Conservation (phyloP, 305 asterid species). For the Coffea humblotiana region DNA sequence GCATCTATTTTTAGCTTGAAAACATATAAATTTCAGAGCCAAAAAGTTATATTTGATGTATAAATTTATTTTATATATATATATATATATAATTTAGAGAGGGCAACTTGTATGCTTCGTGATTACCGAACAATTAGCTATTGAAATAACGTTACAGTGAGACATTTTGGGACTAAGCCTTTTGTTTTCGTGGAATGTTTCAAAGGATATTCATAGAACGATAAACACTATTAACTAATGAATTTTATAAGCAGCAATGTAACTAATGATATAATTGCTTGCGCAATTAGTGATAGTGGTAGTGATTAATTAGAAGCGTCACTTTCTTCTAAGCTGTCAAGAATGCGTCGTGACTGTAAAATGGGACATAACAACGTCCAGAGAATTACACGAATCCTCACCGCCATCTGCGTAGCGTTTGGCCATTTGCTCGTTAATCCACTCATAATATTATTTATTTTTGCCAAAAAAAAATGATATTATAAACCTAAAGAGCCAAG, state of each 20-base stretch:
- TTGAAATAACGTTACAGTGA: no score
- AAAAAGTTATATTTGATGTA: no score
- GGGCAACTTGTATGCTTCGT: no score
- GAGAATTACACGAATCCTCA: not conserved
- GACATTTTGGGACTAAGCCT: no score
- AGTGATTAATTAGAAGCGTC: not conserved
- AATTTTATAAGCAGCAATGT: not conserved
- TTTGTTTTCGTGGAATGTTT: not conserved
- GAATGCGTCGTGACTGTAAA: not conserved
- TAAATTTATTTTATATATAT: no score
- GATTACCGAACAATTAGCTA: no score
- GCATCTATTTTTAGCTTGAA: no score
- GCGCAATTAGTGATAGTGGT: not conserved
- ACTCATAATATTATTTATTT: not conserved
- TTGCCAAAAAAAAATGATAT: not conserved
- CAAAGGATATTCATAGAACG: not conserved
- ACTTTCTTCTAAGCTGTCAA: slow-evolving; percentile 2
- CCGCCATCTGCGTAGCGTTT: not conserved
- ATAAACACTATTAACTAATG: not conserved
- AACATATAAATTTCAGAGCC: no score
- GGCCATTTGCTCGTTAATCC: not conserved
- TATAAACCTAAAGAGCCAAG: not conserved
- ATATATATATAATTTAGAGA: no score
- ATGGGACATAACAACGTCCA: not conserved
- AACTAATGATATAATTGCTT: not conserved